These are phyloP conservation scores for Lippia alba DNA, from an alignment of 305 asterid genomes.

Conservation along the genomic window DNA sequence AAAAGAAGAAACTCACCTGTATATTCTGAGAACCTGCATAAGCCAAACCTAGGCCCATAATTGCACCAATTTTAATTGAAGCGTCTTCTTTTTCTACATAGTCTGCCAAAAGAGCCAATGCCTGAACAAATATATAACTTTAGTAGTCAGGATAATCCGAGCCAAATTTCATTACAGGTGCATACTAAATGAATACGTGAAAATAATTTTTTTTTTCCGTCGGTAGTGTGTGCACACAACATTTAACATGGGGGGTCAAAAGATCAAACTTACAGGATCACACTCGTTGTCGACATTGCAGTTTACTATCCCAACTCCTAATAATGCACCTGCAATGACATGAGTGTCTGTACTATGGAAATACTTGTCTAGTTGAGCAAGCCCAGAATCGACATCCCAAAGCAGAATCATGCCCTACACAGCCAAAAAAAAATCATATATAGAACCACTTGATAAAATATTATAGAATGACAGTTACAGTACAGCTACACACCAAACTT, in stretches of 20 bases:
- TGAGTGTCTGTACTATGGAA: slow-evolving; percentile 89
- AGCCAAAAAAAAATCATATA: slow-evolving; percentile 29
- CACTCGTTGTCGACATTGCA: slow-evolving; percentile 84
- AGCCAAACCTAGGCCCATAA: slow-evolving; percentile 98
- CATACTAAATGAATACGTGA: slow-evolving; percentile 1
- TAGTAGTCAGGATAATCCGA: slow-evolving; percentile 23
- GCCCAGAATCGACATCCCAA: slow-evolving; percentile 99
- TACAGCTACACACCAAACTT: slow-evolving; percentile 68
- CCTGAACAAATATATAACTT: slow-evolving; percentile 52
- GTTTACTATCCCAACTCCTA: slow-evolving; percentile 96
- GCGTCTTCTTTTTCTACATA: slow-evolving; percentile 84
- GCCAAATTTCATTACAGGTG: slow-evolving; percentile 7
- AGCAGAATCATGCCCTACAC: slow-evolving; percentile 97
- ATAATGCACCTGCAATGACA: slow-evolving; percentile 85
- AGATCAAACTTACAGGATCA: slow-evolving; percentile 80
- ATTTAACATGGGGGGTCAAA: background rate
- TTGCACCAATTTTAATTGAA: slow-evolving; percentile 88
- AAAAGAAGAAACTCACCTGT: slow-evolving; percentile 53
- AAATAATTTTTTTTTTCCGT: background rate
- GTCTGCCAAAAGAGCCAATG: slow-evolving; percentile 85
- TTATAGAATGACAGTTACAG: slow-evolving; percentile 2
- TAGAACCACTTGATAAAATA: slow-evolving; percentile 16
- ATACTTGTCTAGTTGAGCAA: slow-evolving; percentile 95
- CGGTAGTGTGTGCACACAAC: background rate
- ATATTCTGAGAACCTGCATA: slow-evolving; percentile 94